Base-by-base conservation (phyloP, 2,329 filamentous ascomycete species). In the Diplodia sapinea region DNA sequence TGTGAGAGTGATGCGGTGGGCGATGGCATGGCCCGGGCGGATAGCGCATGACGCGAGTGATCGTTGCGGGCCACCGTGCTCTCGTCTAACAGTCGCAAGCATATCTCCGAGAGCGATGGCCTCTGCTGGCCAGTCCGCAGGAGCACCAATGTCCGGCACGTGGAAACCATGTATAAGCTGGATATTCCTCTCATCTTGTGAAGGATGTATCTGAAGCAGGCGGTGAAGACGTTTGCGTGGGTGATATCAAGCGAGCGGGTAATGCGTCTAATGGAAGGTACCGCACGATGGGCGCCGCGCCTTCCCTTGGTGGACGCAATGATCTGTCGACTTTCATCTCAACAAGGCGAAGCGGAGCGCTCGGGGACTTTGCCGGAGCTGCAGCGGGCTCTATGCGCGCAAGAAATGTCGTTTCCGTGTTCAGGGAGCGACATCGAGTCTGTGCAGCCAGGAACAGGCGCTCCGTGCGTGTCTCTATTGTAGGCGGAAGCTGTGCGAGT, bases 121-220 rank as follows among this genome's bases (percentile, higher is more conserved):
- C 31, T 33, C 31, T 33, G 31, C 31, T 51, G 59, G 59, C 59
- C 59, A 63, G 43, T 51, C 36, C 59, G 59, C 59, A 63, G 43
- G 59, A 51, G 13, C 23, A 31, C 59, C 38, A 63, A 63, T 63
- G 47, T 63, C 59, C 59, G 59, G 47, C 59, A 50, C 57, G 50
- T 62, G 23, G 36, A 49, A 36, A 26, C 50, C 29, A 31, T 63
- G 59, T 63, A 63, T 17, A 63, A 51, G 43, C 59, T 36, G 43
- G 20, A 40, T 17, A 17, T 17, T 49, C 57, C 57, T 63, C 59
- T 63, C 59, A 63, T 63, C 59, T 63, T 63, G 59, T 63, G 59
- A n/a, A 38, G 52, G 47, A n/a, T 63, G 59, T 63, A 63, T 31
- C 59, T 63, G 59, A 63, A 50, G 59, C 59, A 63, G 47, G 59